These are phyloP conservation scores for Penicillium sclerotiorum DNA, from an alignment of 2,329 filamentous ascomycete species.

Conservation along the genomic window DNA sequence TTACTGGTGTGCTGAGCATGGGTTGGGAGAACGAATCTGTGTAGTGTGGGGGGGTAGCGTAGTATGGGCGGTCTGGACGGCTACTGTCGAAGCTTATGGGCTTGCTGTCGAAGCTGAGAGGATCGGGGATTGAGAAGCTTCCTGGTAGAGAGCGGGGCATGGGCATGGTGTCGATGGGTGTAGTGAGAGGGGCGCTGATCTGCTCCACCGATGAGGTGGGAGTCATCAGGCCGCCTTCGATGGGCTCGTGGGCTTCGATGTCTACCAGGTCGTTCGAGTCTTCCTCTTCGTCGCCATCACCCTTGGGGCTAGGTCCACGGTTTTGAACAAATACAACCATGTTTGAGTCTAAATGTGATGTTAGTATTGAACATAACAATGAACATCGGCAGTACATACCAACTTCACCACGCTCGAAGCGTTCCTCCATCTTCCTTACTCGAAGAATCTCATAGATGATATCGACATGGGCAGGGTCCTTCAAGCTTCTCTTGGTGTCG, in stretches of 20 bases:
- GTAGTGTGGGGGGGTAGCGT: constrained; percentile 31
- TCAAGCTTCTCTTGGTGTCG: constrained; percentile 43
- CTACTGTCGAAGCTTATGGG: constrained; percentile 30
- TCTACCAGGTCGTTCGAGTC: constrained; percentile 27
- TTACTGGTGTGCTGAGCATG: constrained; percentile 31
- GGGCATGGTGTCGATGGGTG: constrained; percentile 28
- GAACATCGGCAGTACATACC: constrained; percentile 35
- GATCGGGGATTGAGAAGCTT: constrained; percentile 34
- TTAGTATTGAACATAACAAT: not conserved
- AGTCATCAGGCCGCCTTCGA: constrained; percentile 30
- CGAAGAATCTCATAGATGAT: constrained; percentile 47
- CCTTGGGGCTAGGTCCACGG: constrained; percentile 36
- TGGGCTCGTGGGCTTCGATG: constrained; percentile 30
- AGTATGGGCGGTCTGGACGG: constrained; percentile 33
- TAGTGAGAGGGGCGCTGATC: constrained; percentile 23
- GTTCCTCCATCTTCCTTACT: constrained; percentile 44
- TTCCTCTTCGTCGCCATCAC: constrained; percentile 31
- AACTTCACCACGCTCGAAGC: constrained; percentile 44
- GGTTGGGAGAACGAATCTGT: constrained; percentile 32
- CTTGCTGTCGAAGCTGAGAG: constrained; percentile 32
- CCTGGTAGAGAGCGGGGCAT: constrained; percentile 24
- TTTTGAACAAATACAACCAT: constrained; percentile 43
- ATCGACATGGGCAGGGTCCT: constrained; percentile 36
- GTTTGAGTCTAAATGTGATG: constrained; percentile 31
- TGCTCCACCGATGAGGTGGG: constrained; percentile 31